Evolutionary conservation across 2,329 filamentous ascomycete genomes (phyloP).

Genomic region (Plenodomus lindquistii): DNA sequence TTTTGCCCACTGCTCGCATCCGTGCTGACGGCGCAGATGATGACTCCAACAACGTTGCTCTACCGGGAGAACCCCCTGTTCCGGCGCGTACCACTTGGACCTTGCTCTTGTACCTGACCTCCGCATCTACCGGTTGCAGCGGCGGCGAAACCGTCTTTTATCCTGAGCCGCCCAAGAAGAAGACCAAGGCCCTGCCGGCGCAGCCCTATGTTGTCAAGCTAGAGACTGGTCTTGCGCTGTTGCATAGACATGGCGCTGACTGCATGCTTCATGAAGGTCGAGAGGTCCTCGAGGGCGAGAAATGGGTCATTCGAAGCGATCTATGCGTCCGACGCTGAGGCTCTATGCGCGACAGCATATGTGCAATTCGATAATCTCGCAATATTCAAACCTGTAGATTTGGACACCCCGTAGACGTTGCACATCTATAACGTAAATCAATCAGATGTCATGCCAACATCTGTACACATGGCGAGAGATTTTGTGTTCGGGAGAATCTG

Average conservation of each 20-base stretch:
- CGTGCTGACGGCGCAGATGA: conserved; percentile 61
- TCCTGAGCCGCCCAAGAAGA: conserved; percentile 57
- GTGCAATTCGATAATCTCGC: no score
- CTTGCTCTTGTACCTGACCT: conserved; percentile 82
- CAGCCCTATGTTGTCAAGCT: conserved; percentile 73
- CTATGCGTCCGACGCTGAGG: conserved; percentile 65
- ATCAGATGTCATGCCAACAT: no score
- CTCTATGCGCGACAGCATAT: background rate
- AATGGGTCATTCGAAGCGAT: conserved; percentile 89
- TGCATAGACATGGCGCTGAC: conserved; percentile 87
- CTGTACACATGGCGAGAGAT: no score
- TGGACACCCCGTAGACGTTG: no score
- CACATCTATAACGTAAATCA: no score
- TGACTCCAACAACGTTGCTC: conserved; percentile 74
- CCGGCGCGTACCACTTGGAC: conserved; percentile 85
- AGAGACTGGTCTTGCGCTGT: conserved; percentile 81
- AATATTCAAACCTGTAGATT: no score
- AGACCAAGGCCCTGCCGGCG: conserved; percentile 43
- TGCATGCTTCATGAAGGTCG: conserved; percentile 88
- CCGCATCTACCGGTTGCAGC: conserved; percentile 70
- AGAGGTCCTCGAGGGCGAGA: conserved; percentile 79
- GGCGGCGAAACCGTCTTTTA: conserved; percentile 95
- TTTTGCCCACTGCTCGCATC: background rate
- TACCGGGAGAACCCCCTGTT: conserved; percentile 49
- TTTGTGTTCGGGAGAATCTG: no score